Base-by-base conservation (phyloP, 106 monocot genomes). In the Platanthera guangdongensis region DNA sequence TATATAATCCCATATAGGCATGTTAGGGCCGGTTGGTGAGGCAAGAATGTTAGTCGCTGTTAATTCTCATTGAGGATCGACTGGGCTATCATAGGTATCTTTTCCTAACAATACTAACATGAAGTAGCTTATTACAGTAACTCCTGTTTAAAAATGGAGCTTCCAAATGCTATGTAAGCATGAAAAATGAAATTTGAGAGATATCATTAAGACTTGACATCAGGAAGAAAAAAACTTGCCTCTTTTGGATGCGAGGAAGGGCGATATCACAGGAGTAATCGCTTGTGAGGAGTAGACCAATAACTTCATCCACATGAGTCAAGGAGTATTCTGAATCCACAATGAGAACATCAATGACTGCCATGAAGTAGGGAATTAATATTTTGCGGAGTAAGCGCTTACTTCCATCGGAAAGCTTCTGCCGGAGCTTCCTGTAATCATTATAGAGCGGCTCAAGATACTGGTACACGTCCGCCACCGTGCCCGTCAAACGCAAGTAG, bases 361-460 rank as follows among this genome's bases (percentile, higher is more conserved):
- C 12, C 21, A 12, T 50, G 21, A 72, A 18, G 14, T 19, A 64
- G 46, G 7, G 30, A 7, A 3, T 14, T 4, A 11, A 74, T 18
- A 74, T 50, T 53, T 48, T 51, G 46, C 50, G 57, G 28, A 18
- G 65, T n/a, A 78, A 51, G 48, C 47, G 13, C 88, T 85, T 80
- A 96, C 92, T 74, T 75, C 96, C 96, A 75, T 94, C 93, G 0
- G 83, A 19, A 8, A 83, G 60, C 74, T 91, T 94, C 68, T 28
- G 52, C 52, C 93, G 65, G 7, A 97, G 75, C 81, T 97, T 97
- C 53, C 96, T 72, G 72, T 96, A 96, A 71, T 96, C 96, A 67
- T 96, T 96, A 67, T 93, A 96, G 14, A 97, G 85, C 2, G 96
- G 96, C 77, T 97, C 93, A 0, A 97, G 84, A 60, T 97, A 97